Percentiles rank a stretch among this genome's conserved stretches.
Evolutionary conservation across 2,329 filamentous ascomycete genomes (phyloP).

Genomic region (Fusarium sp.): DNA sequence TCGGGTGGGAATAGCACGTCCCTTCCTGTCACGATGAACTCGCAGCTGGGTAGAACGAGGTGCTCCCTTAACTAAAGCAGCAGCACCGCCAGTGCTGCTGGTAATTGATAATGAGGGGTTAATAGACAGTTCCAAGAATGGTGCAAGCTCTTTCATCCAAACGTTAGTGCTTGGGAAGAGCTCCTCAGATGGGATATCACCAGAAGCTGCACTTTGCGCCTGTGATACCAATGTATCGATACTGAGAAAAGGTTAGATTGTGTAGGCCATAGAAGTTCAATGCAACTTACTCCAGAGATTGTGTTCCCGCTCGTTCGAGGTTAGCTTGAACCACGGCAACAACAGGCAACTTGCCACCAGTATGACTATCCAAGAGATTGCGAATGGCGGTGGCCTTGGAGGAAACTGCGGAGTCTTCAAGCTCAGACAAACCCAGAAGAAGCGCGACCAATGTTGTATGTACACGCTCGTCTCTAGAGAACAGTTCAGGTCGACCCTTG

Average conservation of each 20-base stretch:
- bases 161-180: constrained; percentile 71
- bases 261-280: neutral
- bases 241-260: constrained; percentile 44
- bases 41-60: constrained; percentile 42
- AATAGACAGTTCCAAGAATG: constrained; percentile 62
- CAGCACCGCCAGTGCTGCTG: constrained; percentile 75
- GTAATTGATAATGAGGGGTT: constrained; percentile 77
- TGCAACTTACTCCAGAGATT: constrained; percentile 62
- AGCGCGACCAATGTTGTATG: constrained; percentile 64
- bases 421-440: constrained; percentile 65
- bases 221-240: constrained; percentile 66
- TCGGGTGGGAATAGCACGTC: constrained; percentile 77
- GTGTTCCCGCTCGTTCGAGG: constrained; percentile 60
- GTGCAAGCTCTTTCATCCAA: constrained; percentile 73
- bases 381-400: constrained; percentile 57
- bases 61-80: constrained; percentile 67
- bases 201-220: constrained; percentile 49
- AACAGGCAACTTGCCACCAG: constrained; percentile 57
- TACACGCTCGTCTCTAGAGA: constrained; percentile 57
- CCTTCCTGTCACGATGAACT: constrained; percentile 70
- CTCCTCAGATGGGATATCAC: constrained; percentile 50
- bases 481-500: constrained; percentile 56
- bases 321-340: constrained; percentile 66
- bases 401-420: constrained; percentile 53
- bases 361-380: constrained; percentile 58